phyloP scores from a whole-genome alignment of 2,329 filamentous ascomycete genomes.

The Pyrenophora teres region DNA sequence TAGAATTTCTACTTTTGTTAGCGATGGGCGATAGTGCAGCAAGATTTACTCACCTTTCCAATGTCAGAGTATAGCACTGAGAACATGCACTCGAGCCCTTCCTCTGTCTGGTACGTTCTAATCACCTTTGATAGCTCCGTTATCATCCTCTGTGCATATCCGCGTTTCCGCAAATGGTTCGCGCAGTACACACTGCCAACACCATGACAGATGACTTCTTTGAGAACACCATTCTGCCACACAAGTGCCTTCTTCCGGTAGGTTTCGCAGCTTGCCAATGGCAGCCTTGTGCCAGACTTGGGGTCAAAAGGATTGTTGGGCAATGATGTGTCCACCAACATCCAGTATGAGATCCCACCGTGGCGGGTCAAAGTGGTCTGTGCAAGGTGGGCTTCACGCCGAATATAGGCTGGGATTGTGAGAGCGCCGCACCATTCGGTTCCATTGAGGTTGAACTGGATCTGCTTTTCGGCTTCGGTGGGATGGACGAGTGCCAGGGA shows the following conservation, averaged over 20 bases:
- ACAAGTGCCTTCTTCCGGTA: slow-evolving; percentile 55
- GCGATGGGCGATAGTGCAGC: slow-evolving; percentile 60
- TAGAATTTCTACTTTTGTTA: slow-evolving; percentile 81
- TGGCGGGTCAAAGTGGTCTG: slow-evolving; percentile 59
- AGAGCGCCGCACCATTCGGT: slow-evolving; percentile 63
- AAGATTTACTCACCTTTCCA: slow-evolving; percentile 61
- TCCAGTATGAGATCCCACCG: slow-evolving; percentile 63
- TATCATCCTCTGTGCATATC: slow-evolving; percentile 84
- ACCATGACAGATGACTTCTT: slow-evolving; percentile 70
- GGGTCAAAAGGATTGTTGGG: slow-evolving; percentile 43
- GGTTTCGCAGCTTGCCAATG: slow-evolving; percentile 65
- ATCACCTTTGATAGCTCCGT: slow-evolving; percentile 63
- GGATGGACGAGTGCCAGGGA: slow-evolving; percentile 60
- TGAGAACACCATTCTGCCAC: slow-evolving; percentile 52
- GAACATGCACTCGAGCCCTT: slow-evolving; percentile 59
- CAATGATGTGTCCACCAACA: slow-evolving; percentile 57
- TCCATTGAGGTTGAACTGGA: slow-evolving; percentile 60
- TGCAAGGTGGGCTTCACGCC: slow-evolving; percentile 60
- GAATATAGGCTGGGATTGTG: slow-evolving; percentile 60
- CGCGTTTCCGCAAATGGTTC: slow-evolving; percentile 67
- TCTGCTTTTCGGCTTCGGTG: slow-evolving; percentile 58
- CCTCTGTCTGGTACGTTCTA: slow-evolving; percentile 57
- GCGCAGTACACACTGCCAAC: slow-evolving; percentile 81
- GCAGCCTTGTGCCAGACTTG: slow-evolving; percentile 46
- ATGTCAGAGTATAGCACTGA: slow-evolving; percentile 87